Conservation (phyloP, 805 yeast genomes). For the Candida endomychidarum region DNA sequence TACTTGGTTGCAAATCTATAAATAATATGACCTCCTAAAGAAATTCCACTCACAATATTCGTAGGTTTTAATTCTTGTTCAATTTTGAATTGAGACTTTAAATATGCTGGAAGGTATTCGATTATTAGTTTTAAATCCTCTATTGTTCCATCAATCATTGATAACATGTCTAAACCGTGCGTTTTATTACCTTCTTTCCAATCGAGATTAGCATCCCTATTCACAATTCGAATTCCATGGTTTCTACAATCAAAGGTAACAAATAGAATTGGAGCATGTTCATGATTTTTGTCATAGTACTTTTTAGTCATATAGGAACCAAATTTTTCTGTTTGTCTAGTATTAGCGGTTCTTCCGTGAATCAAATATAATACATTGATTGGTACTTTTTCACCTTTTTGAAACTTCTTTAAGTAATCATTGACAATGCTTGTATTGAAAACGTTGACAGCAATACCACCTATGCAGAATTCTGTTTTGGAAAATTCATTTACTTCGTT, state of each 20-base stretch:
- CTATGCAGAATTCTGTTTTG: constrained; percentile 29
- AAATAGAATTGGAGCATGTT: constrained; percentile 38
- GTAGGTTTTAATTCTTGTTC: constrained; percentile 23
- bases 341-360: constrained; percentile 41
- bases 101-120: constrained; percentile 43
- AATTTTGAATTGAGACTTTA: constrained; percentile 27
- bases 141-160: constrained; percentile 48
- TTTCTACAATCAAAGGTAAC: constrained; percentile 55
- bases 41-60: constrained; percentile 49
- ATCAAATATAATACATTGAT: constrained; percentile 44
- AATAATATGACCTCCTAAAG: constrained; percentile 59
- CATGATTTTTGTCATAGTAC: constrained; percentile 18
- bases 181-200: constrained; percentile 50
- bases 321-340: constrained; percentile 35
- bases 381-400: constrained; percentile 17
- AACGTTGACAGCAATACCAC: constrained; percentile 46
- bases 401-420: constrained; percentile 23
- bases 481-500: constrained; percentile 12
- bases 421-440: constrained; percentile 38
- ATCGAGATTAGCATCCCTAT: constrained; percentile 31
- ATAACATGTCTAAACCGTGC: constrained; percentile 53
- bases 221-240: constrained; percentile 51
- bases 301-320: constrained; percentile 38
- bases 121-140: constrained; percentile 45
- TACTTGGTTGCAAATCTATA: constrained; percentile 43